Evolutionary conservation across 495 filamentous ascomycete species (phyloP).

Genomic region (Penicillium fimorum): DNA sequence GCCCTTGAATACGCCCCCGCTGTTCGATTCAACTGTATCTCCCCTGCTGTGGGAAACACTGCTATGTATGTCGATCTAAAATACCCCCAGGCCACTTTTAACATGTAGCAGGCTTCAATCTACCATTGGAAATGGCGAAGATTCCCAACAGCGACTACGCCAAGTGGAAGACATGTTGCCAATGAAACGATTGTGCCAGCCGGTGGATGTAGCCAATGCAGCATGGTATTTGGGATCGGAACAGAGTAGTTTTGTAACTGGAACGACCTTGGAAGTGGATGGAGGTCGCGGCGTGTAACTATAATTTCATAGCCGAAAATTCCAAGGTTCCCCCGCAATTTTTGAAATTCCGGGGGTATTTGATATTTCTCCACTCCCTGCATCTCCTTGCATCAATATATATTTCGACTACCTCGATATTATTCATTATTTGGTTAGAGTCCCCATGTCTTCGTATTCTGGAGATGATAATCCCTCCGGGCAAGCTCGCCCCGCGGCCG

Average conservation of each 20-base stretch:
- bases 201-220: conserved; percentile 17
- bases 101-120: neutral
- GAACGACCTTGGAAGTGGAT: conserved; percentile 17
- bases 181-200: conserved; percentile 14
- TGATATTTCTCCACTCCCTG: neutral
- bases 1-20: conserved; percentile 22
- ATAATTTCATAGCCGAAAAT: neutral
- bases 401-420: no score
- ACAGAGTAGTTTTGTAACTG: conserved; percentile 14
- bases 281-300: conserved; percentile 13
- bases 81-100: neutral
- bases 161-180: conserved; percentile 9
- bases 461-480: neutral
- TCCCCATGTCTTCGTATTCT: conserved; percentile 1
- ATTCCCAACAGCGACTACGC: neutral
- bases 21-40: conserved; percentile 16
- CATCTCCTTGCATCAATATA: neutral
- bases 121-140: conserved; percentile 5
- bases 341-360: neutral
- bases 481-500: neutral
- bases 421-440: neutral
- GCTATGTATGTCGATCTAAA: conserved; percentile 5
- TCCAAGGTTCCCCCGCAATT: neutral
- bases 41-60: conserved; percentile 15
- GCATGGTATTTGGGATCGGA: conserved; percentile 15